A percentile compares a stretch with the other conserved stretches of the same genome.
Evolutionary conservation across 169 alveolate genomes (phyloP).

Genomic region (Cryptosporidium meleagridis): DNA sequence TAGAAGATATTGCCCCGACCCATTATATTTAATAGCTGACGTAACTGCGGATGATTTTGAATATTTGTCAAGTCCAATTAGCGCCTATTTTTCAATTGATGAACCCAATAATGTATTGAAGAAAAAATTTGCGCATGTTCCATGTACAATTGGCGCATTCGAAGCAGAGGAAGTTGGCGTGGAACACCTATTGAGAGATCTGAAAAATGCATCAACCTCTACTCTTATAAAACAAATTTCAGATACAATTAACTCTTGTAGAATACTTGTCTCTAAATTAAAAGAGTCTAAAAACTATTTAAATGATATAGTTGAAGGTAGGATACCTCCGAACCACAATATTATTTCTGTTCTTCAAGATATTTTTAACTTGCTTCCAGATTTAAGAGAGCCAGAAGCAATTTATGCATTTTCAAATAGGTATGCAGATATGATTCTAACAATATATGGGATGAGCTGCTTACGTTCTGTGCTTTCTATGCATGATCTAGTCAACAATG

Average conservation of each 20-base stretch:
- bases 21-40: constrained; percentile 94
- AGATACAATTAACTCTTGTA: constrained; percentile 80
- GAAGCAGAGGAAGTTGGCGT: constrained; percentile 99
- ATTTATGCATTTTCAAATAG: constrained; percentile 91
- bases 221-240: constrained; percentile 90
- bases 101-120: constrained; percentile 93
- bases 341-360: constrained; percentile 92
- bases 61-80: constrained; percentile 88
- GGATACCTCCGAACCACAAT: constrained; percentile 87
- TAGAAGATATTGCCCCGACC: constrained; percentile 93
- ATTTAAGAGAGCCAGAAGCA: constrained; percentile 87
- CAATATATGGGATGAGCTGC: constrained; percentile 92
- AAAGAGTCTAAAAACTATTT: constrained; percentile 81
- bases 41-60: constrained; percentile 78
- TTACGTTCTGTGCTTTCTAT: constrained; percentile 93
- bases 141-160: constrained; percentile 94
- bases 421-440: constrained; percentile 93
- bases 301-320: constrained; percentile 86
- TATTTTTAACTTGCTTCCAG: constrained; percentile 94
- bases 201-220: constrained; percentile 94
- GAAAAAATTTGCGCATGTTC: constrained; percentile 93
- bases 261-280: constrained; percentile 78
- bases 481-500: constrained; percentile 95
- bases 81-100: constrained; percentile 94
- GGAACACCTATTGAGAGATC: constrained; percentile 97